Base-by-base conservation (phyloP, 2,329 filamentous ascomycete genomes). In the Trichoderma sp. region DNA sequence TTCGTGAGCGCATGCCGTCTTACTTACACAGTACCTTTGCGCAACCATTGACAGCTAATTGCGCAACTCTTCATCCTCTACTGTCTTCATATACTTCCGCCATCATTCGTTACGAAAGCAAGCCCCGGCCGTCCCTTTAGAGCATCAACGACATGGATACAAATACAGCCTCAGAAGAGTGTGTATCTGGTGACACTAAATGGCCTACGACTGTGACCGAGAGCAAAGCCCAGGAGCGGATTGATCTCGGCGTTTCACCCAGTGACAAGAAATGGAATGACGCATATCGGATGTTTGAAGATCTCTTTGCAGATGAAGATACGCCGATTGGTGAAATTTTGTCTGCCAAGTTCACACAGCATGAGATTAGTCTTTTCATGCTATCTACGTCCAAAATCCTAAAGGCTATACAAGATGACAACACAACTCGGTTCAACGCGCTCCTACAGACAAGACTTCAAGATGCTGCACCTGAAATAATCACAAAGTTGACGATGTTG, bases 401-500 rank as follows among this genome's bases (percentile, higher is more conserved):
- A n/a, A 76, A 75, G 19, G 43, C 70, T 3, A 69, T 78, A 49
- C 82, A 83, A 68, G 70, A 72, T 21, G 68, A 72, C 13, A 78
- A 80, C 68, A 72, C 77, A 0, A 33, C 68, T 21, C 74, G 75
- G 13, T 83, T 79, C 71, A 33, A 72, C 4, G 37, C 69, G 0
- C 72, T 82, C 19, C 71, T 83, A 4, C 33, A 71, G 4, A 73
- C 72, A 1, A 75, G 77, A 0, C 81, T 83, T 69, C 74, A 74
- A 11, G 74, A 69, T 5, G 70, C 76, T 8, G 29, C 70, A 1
- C 71, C 75, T 5, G 75, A 76, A 1, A 68, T 83, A 19, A 76
- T 77, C 3, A 77, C 80, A n/a, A 85, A 84, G 72, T 69, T 86
- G 68, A 76, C 83, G 0, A 79, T 84, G 76, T 75, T 84, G 56